A percentile compares a stretch with the other conserved stretches of the same genome.
Conservation (phyloP, 352 stramenopile genomes). For the Phytopythium vexans region DNA sequence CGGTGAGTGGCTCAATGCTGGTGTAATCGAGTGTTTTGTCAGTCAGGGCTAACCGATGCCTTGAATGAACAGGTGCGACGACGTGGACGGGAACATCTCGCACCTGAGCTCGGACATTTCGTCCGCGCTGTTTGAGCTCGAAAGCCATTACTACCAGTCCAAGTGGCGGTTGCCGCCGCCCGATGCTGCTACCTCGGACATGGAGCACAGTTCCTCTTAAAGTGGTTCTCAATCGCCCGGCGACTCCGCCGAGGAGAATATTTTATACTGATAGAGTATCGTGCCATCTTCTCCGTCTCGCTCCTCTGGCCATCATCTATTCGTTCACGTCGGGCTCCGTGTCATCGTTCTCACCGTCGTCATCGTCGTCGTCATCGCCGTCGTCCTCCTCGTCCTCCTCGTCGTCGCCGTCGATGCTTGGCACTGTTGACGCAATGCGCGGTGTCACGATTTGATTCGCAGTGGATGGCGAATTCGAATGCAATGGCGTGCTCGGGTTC, state of each 20-base stretch:
- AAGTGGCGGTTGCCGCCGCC: conserved; percentile 59
- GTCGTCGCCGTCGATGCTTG: conserved; percentile 28
- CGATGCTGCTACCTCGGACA: conserved; percentile 11
- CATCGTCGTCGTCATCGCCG: conserved; percentile 49
- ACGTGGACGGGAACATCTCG: conserved; percentile 73
- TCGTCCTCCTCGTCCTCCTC: conserved; percentile 43
- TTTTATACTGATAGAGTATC: too few relatives aligned
- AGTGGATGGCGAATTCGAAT: background rate
- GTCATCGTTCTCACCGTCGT: conserved; percentile 43
- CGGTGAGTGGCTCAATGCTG: conserved; percentile 20
- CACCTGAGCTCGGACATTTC: conserved; percentile 79
- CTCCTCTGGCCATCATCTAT: background rate
- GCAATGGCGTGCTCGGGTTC: background rate
- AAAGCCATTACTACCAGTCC: conserved; percentile 84
- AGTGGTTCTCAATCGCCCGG: background rate
- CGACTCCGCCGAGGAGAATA: too few relatives aligned
- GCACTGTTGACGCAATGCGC: conserved; percentile 17
- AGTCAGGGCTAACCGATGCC: background rate
- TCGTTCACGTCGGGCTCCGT: conserved; percentile 9
- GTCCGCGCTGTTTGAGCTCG: conserved; percentile 76
- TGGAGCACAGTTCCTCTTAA: background rate
- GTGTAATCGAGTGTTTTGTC: background rate
- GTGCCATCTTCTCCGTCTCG: too few relatives aligned
- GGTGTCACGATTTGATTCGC: conserved; percentile 9
- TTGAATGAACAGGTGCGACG: conserved; percentile 49